A percentile compares a stretch with the other conserved stretches of the same genome.
These are phyloP conservation scores for Novymonas esmeraldas DNA, from an alignment of 208 protist genomes.

Conservation along the genomic window DNA sequence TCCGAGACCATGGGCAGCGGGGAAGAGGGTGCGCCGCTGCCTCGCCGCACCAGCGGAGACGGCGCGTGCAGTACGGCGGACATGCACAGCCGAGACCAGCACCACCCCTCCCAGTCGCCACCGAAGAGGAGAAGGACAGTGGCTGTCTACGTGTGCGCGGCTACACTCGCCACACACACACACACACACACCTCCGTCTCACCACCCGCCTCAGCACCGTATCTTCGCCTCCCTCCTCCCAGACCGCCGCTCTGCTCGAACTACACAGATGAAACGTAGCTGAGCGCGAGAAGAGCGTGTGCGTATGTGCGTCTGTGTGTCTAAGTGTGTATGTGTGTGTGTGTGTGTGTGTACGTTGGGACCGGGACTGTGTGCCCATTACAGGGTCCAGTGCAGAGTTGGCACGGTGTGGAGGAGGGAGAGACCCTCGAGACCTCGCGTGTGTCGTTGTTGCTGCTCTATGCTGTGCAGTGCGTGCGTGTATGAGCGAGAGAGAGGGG, in stretches of 20 bases:
- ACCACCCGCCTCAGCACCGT: too few relatives aligned
- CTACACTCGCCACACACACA: not conserved
- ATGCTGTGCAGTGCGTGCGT: not conserved
- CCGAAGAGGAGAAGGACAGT: too few relatives aligned
- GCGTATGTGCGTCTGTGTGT: slow-evolving; percentile 13
- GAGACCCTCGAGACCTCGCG: not conserved
- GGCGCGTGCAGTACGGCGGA: not conserved
- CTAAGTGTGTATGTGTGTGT: slow-evolving; percentile 3
- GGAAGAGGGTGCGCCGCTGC: not conserved
- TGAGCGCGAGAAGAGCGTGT: not conserved
- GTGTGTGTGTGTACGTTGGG: slow-evolving; percentile 16
- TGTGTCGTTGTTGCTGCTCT: not conserved
- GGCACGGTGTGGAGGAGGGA: too few relatives aligned
- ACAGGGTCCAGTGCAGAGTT: too few relatives aligned
- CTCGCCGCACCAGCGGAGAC: not conserved
- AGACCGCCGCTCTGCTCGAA: too few relatives aligned
- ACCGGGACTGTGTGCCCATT: not conserved
- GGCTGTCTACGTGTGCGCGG: too few relatives aligned
- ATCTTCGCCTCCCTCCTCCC: not conserved
- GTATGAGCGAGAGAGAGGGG: not conserved
- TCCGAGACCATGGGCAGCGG: not conserved
- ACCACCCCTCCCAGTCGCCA: not conserved
- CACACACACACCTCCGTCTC: slow-evolving; percentile 3
- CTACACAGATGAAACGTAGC: too few relatives aligned
- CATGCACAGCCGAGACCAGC: not conserved